Evolutionary conservation across 495 filamentous ascomycete genomes (phyloP).

Genomic region (Talaromyces stipitatus): DNA sequence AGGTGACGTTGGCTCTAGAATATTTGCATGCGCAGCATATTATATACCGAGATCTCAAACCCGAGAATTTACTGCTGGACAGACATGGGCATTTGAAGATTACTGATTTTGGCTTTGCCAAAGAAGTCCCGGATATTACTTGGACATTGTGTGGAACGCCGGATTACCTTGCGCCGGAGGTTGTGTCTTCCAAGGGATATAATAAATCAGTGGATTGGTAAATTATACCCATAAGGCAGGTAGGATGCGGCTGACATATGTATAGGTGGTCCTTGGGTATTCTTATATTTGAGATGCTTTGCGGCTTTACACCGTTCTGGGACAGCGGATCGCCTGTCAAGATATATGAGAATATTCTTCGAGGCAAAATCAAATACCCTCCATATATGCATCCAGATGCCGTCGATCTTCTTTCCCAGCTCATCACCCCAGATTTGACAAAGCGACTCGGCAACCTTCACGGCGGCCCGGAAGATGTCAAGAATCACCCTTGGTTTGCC

Average conservation of each 20-base stretch:
- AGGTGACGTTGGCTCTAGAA: conserved; percentile 90
- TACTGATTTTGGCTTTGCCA: conserved; percentile 98
- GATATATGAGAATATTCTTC: conserved; percentile 98
- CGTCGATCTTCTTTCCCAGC: conserved; percentile 78
- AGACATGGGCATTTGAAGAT: conserved; percentile 97
- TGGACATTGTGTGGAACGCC: conserved; percentile 98
- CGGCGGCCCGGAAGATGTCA: conserved; percentile 87
- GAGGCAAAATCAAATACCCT: conserved; percentile 89
- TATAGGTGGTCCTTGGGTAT: conserved; percentile 95
- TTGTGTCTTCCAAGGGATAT: conserved; percentile 95
- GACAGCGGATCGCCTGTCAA: conserved; percentile 95
- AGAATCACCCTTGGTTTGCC: conserved; percentile 90
- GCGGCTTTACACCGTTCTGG: conserved; percentile 98
- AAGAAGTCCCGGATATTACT: conserved; percentile 96
- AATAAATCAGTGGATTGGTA: conserved; percentile 99
- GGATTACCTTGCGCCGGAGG: conserved; percentile 96
- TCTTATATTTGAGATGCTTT: conserved; percentile 98
- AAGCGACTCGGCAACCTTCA: conserved; percentile 93
- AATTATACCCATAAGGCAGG: conserved; percentile 20
- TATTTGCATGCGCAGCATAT: conserved; percentile 94
- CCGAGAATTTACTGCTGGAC: conserved; percentile 91
- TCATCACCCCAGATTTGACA: conserved; percentile 92
- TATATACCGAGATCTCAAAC: conserved; percentile 96
- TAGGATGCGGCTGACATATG: conserved; percentile 10
- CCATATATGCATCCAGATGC: conserved; percentile 92